Percentiles rank a stretch among this genome's conserved stretches.
Evolutionary conservation across 1,139 yeast genomes (phyloP).

Genomic region (Starmera stellimalicola): DNA sequence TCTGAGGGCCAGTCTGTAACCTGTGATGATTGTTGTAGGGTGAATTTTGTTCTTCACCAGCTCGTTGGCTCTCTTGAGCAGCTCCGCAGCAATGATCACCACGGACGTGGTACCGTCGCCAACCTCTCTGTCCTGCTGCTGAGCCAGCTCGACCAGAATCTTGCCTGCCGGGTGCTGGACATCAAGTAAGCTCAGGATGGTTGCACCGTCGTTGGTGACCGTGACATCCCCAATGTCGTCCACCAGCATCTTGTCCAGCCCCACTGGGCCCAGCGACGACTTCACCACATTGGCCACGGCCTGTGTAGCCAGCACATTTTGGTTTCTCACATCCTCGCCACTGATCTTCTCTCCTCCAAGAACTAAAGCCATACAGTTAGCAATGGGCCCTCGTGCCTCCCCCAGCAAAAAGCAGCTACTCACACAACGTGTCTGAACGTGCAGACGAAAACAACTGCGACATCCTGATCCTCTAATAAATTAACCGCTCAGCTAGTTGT

Average conservation of each 20-base stretch:
- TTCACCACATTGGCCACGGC: constrained; percentile 97
- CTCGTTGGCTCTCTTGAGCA: constrained; percentile 88
- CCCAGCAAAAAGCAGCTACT: constrained; percentile 16
- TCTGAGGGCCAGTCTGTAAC: constrained; percentile 85
- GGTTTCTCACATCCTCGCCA: constrained; percentile 95
- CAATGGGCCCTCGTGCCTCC: too few relatives aligned
- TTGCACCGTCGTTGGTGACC: constrained; percentile 98
- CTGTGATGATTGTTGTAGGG: constrained; percentile 96
- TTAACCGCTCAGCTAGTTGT: background rate
- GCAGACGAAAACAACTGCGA: constrained; percentile 54
- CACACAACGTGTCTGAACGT: constrained; percentile 79
- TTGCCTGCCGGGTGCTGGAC: constrained; percentile 99
- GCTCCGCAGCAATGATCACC: constrained; percentile 89
- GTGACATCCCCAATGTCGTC: constrained; percentile 99
- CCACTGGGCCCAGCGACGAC: constrained; percentile 96
- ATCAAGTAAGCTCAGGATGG: constrained; percentile 80
- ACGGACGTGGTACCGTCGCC: constrained; percentile 99
- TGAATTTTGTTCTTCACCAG: constrained; percentile 89
- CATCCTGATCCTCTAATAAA: constrained; percentile 25
- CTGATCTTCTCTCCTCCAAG: constrained; percentile 93
- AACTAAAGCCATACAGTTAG: too few relatives aligned
- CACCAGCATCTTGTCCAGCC: constrained; percentile 95
- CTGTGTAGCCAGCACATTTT: constrained; percentile 90
- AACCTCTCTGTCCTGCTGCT: constrained; percentile 97
- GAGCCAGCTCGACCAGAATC: constrained; percentile 93